Percentiles rank a stretch among this genome's conserved stretches.
Evolutionary conservation across 441 rosid species (phyloP).

Genomic region (Erodium moschatum): DNA sequence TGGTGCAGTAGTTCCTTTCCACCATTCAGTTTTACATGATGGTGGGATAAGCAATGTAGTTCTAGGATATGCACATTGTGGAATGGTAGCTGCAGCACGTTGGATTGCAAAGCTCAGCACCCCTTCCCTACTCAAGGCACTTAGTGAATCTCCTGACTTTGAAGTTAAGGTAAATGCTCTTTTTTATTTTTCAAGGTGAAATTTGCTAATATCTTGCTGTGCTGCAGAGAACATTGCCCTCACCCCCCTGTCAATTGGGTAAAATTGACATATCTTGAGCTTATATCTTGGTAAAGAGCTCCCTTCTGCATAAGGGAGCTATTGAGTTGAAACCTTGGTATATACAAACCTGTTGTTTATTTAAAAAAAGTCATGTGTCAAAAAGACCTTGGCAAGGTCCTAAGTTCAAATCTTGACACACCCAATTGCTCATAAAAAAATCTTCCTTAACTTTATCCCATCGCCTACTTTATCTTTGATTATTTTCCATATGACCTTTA

Average conservation of each 20-base stretch:
- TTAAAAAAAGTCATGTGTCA: too few species aligned
- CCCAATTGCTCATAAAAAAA: not conserved
- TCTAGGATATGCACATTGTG: slow-evolving; percentile 95
- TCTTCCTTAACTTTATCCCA: not conserved
- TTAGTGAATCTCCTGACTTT: slow-evolving; percentile 59
- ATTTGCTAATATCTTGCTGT: not conserved
- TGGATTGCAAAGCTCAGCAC: slow-evolving; percentile 91
- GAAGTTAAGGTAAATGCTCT: slow-evolving; percentile 54
- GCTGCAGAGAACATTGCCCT: not conserved
- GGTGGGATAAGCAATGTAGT: slow-evolving; percentile 90
- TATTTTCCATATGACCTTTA: not conserved
- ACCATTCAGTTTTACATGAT: slow-evolving; percentile 84
- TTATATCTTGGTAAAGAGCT: not conserved
- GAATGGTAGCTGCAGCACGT: slow-evolving; percentile 99
- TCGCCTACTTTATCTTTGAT: slow-evolving; percentile 3
- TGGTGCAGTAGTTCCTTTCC: slow-evolving; percentile 96
- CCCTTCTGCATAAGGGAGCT: too few species aligned
- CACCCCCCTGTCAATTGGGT: not conserved
- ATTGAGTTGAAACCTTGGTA: too few species aligned
- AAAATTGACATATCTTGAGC: not conserved
- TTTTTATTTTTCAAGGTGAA: not conserved
- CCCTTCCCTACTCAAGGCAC: slow-evolving; percentile 68
- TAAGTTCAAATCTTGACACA: too few species aligned
- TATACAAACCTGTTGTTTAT: too few species aligned
- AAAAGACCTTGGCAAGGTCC: too few species aligned